These are phyloP conservation scores for Yarrowia hollandica DNA, from an alignment of 805 yeast species.

Conservation along the genomic window DNA sequence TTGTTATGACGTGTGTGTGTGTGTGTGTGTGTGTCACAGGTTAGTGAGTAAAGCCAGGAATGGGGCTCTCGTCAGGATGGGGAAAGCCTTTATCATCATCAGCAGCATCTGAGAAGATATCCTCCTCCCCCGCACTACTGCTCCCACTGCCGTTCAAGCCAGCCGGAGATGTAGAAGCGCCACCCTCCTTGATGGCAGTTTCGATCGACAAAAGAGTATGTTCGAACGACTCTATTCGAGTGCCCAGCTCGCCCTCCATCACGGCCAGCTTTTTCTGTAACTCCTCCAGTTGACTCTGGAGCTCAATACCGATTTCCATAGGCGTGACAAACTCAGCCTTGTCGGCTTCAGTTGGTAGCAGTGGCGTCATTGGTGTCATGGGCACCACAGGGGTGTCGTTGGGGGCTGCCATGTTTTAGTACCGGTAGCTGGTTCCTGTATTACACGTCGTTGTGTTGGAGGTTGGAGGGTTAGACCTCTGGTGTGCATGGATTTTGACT, in stretches of 20 bases:
- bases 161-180: background rate
- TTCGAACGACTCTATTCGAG: constrained; percentile 23
- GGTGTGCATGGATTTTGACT: too few species aligned
- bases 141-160: constrained; percentile 9
- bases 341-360: constrained; percentile 18
- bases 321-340: constrained; percentile 27
- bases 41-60: constrained; percentile 1
- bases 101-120: constrained; percentile 10
- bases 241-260: constrained; percentile 12
- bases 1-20: too few species aligned
- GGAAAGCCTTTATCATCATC: constrained; percentile 8
- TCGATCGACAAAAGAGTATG: constrained; percentile 8
- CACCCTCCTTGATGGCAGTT: constrained; percentile 18
- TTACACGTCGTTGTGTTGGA: too few species aligned
- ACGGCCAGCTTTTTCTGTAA: constrained; percentile 19
- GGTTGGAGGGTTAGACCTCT: too few species aligned
- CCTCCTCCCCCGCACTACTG: constrained; percentile 3
- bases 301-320: constrained; percentile 18
- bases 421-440: too few species aligned
- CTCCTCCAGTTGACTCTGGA: constrained; percentile 21
- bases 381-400: background rate
- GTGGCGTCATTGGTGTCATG: constrained; percentile 11
- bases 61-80: constrained; percentile 1
- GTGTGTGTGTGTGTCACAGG: background rate
- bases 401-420: background rate